phyloP scores from a whole-genome alignment of 2,329 filamentous ascomycete species.

The Hymenotorrendiella dingleyae region DNA sequence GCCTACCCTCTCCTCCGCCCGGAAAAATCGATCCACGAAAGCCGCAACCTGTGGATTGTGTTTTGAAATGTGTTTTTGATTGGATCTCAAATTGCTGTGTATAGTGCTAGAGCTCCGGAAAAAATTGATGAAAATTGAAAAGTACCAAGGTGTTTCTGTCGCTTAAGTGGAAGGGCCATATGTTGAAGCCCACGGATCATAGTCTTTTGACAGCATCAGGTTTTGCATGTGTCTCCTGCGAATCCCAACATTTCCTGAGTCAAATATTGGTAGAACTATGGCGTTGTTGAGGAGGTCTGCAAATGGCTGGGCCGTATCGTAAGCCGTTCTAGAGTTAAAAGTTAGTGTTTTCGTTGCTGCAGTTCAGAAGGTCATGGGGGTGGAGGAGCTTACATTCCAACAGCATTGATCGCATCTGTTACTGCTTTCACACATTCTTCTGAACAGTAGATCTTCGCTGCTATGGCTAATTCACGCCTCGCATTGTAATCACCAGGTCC shows the following conservation, averaged over 20 bases:
- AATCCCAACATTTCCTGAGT: constrained; percentile 48
- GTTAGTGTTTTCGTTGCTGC: neutral
- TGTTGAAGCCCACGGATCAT: constrained; percentile 38
- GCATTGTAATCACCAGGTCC: constrained; percentile 26
- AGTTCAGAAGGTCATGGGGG: neutral
- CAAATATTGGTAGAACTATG: constrained; percentile 42
- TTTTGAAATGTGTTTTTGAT: too few relatives aligned
- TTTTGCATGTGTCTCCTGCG: constrained; percentile 41
- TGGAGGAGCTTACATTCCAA: constrained; percentile 38
- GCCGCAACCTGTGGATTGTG: too few relatives aligned
- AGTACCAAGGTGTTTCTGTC: too few relatives aligned
- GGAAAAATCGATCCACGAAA: too few relatives aligned
- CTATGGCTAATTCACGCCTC: constrained; percentile 38
- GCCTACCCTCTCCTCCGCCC: too few relatives aligned
- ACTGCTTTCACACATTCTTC: constrained; percentile 42
- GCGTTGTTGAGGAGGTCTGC: constrained; percentile 38
- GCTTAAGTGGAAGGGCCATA: too few relatives aligned
- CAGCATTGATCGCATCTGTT: constrained; percentile 43
- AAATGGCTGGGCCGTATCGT: constrained; percentile 30
- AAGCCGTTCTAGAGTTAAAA: constrained; percentile 2
- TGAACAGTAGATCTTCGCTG: constrained; percentile 45
- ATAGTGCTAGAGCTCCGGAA: too few relatives aligned
- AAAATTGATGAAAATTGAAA: too few relatives aligned
- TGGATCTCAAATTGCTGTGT: too few relatives aligned
- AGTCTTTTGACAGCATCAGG: constrained; percentile 37